These are phyloP conservation scores for Ogataea angusta DNA, from an alignment of 805 yeast species.

Conservation along the genomic window DNA sequence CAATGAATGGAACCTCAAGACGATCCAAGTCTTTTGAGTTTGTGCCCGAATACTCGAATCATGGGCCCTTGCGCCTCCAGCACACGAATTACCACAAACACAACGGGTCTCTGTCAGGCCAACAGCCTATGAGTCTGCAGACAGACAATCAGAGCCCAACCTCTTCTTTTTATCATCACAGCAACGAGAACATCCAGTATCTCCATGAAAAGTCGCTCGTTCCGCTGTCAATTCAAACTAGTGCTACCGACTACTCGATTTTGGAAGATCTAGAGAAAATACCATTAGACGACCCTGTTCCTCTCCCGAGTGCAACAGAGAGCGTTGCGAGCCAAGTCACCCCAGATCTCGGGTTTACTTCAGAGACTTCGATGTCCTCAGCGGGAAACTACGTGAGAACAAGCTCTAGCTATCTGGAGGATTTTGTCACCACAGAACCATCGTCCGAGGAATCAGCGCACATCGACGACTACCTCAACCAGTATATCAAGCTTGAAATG, in stretches of 20 bases:
- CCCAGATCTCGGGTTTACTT: conserved; percentile 11
- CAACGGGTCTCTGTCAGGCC: neutral
- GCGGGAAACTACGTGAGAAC: conserved; percentile 3
- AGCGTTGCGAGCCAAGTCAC: conserved; percentile 6
- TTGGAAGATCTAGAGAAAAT: conserved; percentile 11
- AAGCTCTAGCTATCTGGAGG: conserved; percentile 10
- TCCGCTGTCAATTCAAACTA: conserved; percentile 5
- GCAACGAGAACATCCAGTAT: conserved; percentile 12
- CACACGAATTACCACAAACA: neutral
- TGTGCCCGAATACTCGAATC: neutral
- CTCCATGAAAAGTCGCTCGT: conserved; percentile 7
- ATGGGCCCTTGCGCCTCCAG: neutral
- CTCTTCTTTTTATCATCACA: conserved; percentile 12
- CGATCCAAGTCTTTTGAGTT: conserved; percentile 5
- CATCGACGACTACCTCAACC: conserved; percentile 20
- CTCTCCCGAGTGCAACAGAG: conserved; percentile 1
- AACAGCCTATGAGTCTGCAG: neutral
- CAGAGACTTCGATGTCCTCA: conserved; percentile 7
- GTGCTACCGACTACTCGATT: conserved; percentile 10
- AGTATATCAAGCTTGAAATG: conserved; percentile 22
- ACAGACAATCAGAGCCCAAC: neutral
- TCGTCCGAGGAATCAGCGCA: conserved; percentile 5
- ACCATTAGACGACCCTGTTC: conserved; percentile 1
- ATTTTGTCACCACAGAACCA: conserved; percentile 7
- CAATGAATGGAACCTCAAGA: conserved; percentile 5